Conservation (phyloP, 257 asterid species). For the Solanum bulbocastanum region DNA sequence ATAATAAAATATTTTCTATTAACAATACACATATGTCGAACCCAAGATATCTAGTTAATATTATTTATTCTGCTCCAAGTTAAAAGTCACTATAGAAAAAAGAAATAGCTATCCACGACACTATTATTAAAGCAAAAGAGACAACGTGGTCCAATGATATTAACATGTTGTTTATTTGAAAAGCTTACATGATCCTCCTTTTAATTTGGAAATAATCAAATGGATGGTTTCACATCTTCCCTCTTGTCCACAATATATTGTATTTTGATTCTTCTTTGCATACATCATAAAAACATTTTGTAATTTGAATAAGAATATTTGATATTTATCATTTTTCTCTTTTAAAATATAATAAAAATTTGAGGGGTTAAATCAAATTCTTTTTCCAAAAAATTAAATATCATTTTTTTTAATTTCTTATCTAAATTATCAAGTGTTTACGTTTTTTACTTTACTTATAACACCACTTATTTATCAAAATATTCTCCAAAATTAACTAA, state of each 20-base stretch:
- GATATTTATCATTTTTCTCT: neutral
- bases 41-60: neutral
- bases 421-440: too few relatives aligned
- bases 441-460: too few relatives aligned
- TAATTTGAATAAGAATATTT: neutral
- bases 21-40: too few relatives aligned
- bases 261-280: neutral
- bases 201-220: neutral
- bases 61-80: neutral
- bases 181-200: neutral
- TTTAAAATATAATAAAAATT: too few relatives aligned
- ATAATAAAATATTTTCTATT: too few relatives aligned
- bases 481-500: neutral
- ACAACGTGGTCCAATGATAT: neutral
- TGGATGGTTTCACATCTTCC: neutral
- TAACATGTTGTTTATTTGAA: neutral
- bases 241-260: neutral
- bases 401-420: too few relatives aligned
- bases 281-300: neutral
- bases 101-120: neutral
- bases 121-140: neutral
- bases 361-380: neutral
- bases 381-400: neutral
- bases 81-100: neutral
- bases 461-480: too few relatives aligned